Conservation (phyloP, 768 basidiomycete species). For the Hemileccinum impolitum region DNA sequence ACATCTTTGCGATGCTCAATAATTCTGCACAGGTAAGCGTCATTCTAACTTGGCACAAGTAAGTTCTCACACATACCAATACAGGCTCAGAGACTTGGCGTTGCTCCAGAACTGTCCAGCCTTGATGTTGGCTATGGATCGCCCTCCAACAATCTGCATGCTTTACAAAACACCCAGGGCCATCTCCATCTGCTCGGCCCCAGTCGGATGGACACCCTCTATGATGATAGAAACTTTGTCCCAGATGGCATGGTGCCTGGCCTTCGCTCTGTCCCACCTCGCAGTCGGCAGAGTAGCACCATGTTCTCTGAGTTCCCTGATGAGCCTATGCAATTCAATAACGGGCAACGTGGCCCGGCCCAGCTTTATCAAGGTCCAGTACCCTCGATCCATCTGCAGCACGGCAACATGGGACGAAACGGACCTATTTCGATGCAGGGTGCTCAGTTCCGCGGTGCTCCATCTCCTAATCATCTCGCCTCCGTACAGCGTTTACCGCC, state of each 20-base stretch:
- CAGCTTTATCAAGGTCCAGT: conserved; percentile 52
- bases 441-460: conserved; percentile 64
- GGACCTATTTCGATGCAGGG: conserved; percentile 56
- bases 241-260: conserved; percentile 88
- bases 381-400: conserved; percentile 51
- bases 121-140: conserved; percentile 26
- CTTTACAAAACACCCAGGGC: conserved; percentile 41
- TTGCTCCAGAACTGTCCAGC: conserved; percentile 21
- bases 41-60: not conserved
- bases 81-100: conserved; percentile 28
- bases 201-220: conserved; percentile 59
- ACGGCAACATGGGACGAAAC: conserved; percentile 46
- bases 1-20: conserved; percentile 77
- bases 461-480: conserved; percentile 56
- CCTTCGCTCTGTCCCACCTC: conserved; percentile 62
- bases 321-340: conserved; percentile 59
- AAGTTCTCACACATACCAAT: conserved; percentile 7
- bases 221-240: conserved; percentile 76
- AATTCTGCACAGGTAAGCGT: conserved; percentile 67
- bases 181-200: conserved; percentile 39
- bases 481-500: conserved; percentile 70
- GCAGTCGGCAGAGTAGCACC: conserved; percentile 52
- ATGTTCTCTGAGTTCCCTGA: conserved; percentile 61
- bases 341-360: conserved; percentile 55
- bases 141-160: conserved; percentile 32